Conservation (phyloP, 2,329 filamentous ascomycete genomes). For the Aureobasidium zeae region DNA sequence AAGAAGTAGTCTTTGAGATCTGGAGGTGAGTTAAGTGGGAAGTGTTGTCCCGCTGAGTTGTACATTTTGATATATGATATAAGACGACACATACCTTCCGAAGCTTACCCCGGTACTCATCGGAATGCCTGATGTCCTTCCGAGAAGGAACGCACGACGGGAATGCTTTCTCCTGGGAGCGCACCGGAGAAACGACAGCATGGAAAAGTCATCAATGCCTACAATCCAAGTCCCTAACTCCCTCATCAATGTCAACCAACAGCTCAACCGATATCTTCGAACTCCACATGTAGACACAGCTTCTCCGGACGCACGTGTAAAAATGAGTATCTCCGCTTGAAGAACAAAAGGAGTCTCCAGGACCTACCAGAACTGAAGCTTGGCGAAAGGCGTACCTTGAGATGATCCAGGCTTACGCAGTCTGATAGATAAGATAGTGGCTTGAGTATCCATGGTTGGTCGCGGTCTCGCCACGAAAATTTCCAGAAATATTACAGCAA, state of each 20-base stretch:
- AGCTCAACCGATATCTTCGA: background rate
- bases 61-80: too few species aligned
- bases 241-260: background rate
- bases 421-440: conserved; percentile 1
- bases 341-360: background rate
- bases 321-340: conserved; percentile 1
- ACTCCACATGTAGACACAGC: background rate
- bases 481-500: too few species aligned
- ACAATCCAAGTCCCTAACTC: background rate
- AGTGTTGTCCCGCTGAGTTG: too few species aligned
- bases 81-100: too few species aligned
- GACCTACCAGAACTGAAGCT: background rate
- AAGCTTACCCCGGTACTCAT: too few species aligned
- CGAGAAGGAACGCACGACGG: background rate
- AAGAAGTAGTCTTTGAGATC: too few species aligned
- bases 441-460: too few species aligned
- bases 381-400: background rate
- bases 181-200: conserved; percentile 3
- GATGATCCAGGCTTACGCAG: background rate
- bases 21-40: too few species aligned
- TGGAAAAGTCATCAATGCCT: background rate
- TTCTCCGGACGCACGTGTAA: conserved; percentile 6
- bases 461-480: too few species aligned
- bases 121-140: too few species aligned
- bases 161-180: background rate